Evolutionary conservation across 1,284 basidiomycete genomes (phyloP).

Genomic region (Irpex sp.): DNA sequence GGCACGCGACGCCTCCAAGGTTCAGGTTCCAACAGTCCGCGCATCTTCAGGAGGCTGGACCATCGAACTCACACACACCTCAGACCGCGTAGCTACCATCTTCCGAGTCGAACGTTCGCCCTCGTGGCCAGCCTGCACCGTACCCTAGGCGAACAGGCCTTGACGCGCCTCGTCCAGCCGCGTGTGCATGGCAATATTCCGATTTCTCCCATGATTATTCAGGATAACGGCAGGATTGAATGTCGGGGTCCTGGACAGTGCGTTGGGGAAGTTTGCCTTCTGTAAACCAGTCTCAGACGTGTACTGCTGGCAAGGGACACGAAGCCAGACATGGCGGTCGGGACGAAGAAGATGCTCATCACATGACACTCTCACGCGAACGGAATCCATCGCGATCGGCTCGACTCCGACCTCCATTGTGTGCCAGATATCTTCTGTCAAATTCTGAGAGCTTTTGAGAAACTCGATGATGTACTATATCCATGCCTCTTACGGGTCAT

Average conservation of each 20-base stretch:
- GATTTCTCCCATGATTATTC: not conserved
- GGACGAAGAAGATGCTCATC: not conserved
- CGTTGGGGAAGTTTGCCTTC: not conserved
- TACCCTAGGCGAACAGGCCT: not conserved
- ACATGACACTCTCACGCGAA: not conserved
- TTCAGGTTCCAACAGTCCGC: too few species aligned
- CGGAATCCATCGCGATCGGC: too few species aligned
- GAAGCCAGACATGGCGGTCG: not conserved
- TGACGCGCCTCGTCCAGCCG: not conserved
- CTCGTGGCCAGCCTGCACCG: not conserved
- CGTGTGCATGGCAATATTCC: not conserved
- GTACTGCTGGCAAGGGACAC: too few species aligned
- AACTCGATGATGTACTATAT: not conserved
- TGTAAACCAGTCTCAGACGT: too few species aligned
- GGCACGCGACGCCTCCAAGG: not conserved
- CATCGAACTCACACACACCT: not conserved
- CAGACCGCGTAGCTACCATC: not conserved
- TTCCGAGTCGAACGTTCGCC: not conserved
- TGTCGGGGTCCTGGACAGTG: not conserved
- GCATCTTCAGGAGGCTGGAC: too few species aligned
- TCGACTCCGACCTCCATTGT: too few species aligned
- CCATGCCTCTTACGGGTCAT: not conserved
- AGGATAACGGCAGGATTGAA: not conserved
- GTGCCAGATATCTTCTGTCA: too few species aligned
- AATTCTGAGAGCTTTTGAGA: too few species aligned